Evolutionary conservation across 2,329 filamentous ascomycete species (phyloP).

Genomic region (Grosmannia serpens): DNA sequence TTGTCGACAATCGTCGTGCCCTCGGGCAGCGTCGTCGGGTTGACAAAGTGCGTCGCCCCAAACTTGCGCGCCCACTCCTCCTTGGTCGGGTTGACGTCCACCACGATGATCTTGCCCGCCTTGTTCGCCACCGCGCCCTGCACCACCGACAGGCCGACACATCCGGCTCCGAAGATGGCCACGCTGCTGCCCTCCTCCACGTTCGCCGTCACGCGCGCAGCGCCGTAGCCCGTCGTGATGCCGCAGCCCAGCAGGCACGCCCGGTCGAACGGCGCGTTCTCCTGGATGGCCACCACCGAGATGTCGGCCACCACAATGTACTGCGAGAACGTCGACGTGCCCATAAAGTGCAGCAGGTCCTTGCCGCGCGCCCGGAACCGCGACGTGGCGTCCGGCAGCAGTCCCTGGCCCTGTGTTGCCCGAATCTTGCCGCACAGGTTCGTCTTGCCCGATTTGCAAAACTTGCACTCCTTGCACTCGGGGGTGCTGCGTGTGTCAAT

Average conservation of each 20-base stretch:
- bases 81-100: slow-evolving; percentile 74
- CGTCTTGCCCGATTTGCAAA: slow-evolving; percentile 99
- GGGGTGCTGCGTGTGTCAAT: slow-evolving; percentile 56
- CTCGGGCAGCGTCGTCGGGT: slow-evolving; percentile 63
- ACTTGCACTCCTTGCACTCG: slow-evolving; percentile 96
- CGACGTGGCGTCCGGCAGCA: slow-evolving; percentile 94
- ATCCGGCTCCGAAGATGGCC: slow-evolving; percentile 90
- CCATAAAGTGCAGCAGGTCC: slow-evolving; percentile 97
- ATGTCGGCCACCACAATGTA: slow-evolving; percentile 99
- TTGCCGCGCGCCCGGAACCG: slow-evolving; percentile 93
- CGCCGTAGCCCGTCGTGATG: slow-evolving; percentile 97
- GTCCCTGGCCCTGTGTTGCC: slow-evolving; percentile 85
- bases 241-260: slow-evolving; percentile 94
- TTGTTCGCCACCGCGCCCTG: slow-evolving; percentile 84
- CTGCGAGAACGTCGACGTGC: slow-evolving; percentile 95
- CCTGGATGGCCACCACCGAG: slow-evolving; percentile 81
- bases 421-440: slow-evolving; percentile 99
- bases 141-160: slow-evolving; percentile 88
- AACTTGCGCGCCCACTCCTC: slow-evolving; percentile 91
- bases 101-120: slow-evolving; percentile 64
- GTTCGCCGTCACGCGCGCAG: slow-evolving; percentile 83
- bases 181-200: slow-evolving; percentile 84
- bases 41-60: slow-evolving; percentile 92
- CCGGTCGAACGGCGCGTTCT: slow-evolving; percentile 86
- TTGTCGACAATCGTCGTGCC: slow-evolving; percentile 79